A percentile compares a stretch with the other conserved stretches of the same genome.
phyloP scores from a whole-genome alignment of 371 early-diverging fungal genomes.

The Syncephalastrum sp. region DNA sequence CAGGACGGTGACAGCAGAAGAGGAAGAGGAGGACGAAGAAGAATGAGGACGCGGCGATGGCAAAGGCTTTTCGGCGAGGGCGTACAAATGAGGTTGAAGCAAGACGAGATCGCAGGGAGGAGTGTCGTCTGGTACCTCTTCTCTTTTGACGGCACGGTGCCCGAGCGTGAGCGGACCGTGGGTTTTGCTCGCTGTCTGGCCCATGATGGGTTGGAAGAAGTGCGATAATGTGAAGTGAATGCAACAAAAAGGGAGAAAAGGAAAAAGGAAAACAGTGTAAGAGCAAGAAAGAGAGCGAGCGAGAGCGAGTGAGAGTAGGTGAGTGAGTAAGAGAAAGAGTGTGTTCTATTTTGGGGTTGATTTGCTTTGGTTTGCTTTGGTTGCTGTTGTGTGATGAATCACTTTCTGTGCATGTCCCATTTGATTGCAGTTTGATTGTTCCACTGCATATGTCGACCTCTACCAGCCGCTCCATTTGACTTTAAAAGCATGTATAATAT shows the following conservation, averaged over 20 bases:
- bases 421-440: too few species aligned
- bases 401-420: too few species aligned
- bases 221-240: background rate
- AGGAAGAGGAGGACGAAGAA: too few species aligned
- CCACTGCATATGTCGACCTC: too few species aligned
- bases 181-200: slow-evolving; percentile 15
- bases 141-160: slow-evolving; percentile 4
- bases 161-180: slow-evolving; percentile 17
- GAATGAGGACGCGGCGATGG: slow-evolving; percentile 5
- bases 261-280: slow-evolving; percentile 3
- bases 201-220: slow-evolving; percentile 12
- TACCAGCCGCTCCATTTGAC: too few species aligned
- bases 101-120: slow-evolving; percentile 3
- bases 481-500: too few species aligned
- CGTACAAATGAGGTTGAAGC: slow-evolving; percentile 11
- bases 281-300: too few species aligned
- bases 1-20: slow-evolving; percentile 1
- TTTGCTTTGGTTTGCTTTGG: too few species aligned
- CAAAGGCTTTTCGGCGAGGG: slow-evolving; percentile 5
- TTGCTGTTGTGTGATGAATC: too few species aligned
- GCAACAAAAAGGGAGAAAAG: slow-evolving; percentile 8
- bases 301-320: too few species aligned
- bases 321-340: background rate
- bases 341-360: too few species aligned
- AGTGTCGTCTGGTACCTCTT: background rate